phyloP scores from a whole-genome alignment of 1,284 basidiomycete species.

The Paramarasmius palmivorus region DNA sequence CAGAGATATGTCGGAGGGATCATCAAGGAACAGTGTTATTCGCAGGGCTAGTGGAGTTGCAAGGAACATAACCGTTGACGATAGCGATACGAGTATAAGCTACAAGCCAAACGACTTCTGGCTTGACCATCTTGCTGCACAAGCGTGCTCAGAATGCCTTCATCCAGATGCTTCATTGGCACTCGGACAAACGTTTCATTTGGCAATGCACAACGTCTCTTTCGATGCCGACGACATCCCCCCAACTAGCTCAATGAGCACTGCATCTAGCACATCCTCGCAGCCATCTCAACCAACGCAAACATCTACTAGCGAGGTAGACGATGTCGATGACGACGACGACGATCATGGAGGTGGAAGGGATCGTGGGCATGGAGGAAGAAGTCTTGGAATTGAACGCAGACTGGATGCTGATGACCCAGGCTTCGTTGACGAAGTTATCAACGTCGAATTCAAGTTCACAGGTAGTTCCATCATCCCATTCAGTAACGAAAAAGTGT shows the following conservation, averaged over 20 bases:
- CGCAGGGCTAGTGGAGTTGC: too few relatives aligned
- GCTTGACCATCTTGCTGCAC: not conserved
- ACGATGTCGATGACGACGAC: not conserved
- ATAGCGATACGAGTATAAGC: not conserved
- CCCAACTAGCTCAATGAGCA: too few relatives aligned
- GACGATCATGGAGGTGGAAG: not conserved
- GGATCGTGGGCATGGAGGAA: not conserved
- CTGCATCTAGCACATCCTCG: not conserved
- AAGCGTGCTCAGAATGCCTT: constrained; percentile 7
- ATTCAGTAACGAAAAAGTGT: not conserved
- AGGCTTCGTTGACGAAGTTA: constrained; percentile 35
- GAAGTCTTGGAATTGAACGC: not conserved
- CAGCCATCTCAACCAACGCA: not conserved
- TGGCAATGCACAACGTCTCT: constrained; percentile 6
- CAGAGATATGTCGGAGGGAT: too few relatives aligned
- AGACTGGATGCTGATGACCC: constrained; percentile 35
- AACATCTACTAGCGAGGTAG: not conserved
- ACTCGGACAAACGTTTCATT: constrained; percentile 10
- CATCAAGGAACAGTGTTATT: too few relatives aligned
- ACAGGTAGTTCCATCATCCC: constrained; percentile 37
- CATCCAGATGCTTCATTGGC: constrained; percentile 1
- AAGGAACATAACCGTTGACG: not conserved
- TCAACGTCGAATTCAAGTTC: constrained; percentile 48
- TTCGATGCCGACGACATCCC: not conserved
- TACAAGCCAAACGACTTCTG: not conserved